Evolutionary conservation across 2,329 filamentous ascomycete genomes (phyloP), one percentile per base, ranked within the genome.

Genomic region (Aspergillus terreus): DNA sequence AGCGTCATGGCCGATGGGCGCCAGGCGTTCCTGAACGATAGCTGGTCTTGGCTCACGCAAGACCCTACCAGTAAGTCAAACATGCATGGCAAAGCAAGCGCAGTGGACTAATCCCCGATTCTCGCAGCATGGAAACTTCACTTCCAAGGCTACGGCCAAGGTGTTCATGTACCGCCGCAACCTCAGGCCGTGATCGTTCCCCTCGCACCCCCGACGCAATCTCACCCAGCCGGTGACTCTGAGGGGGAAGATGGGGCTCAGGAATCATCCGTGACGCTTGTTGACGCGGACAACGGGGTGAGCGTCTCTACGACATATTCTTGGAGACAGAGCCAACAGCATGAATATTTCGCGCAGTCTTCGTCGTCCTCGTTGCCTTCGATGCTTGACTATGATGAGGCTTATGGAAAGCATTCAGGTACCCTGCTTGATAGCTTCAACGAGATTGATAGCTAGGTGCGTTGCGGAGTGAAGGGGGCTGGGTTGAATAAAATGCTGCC

Each of bases 11-110:
- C 58, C 40, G 43, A 52, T 9, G 58, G 63, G 0, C 69, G 76
- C 55, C 73, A 71, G 56, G 68, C 66, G 7, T 78, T 76, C 49
- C 68, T 78, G 17, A 77, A 77, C 50, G 76, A 78, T 43, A 76
- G 71, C 56, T 78, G 77, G 73, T 77, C 75, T 1, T 74, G 72
- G 44, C 68, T 78, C 14, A 65, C 65, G 30, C 71, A 72, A 12
- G 74, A 78, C 53, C 70, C 74, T 2, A 76, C 70, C 53, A 77
- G 76, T 78, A 72, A 71, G 63, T 62, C n/a, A n/a, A 9, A 35
- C 27, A 30, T 9, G 10, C 27, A 30, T 30, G 6, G 27, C 27
- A 30, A 30, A 6, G 6, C 27, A 30, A 11, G 11, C 6, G 12
- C 11, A 4, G 1, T 15, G 11, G n/a, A 21, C 4, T 11, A 14